Conservation (phyloP, 257 asterid species). For the Nicotiana benthamiana region DNA sequence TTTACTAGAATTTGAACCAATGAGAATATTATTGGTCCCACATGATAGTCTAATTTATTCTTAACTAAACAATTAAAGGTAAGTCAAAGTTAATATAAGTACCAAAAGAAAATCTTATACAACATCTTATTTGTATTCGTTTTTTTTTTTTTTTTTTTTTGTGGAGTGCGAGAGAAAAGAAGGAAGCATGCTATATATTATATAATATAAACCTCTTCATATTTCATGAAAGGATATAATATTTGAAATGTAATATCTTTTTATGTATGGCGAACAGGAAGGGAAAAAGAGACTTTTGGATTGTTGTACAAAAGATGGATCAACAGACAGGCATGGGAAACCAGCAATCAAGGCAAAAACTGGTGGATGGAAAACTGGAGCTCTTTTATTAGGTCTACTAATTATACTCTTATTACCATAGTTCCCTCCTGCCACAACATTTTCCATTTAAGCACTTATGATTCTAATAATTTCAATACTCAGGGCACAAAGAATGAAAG, state of each 20-base stretch:
- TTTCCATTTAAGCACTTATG: neutral
- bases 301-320: conserved; percentile 54
- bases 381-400: conserved; percentile 45
- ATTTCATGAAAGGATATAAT: neutral
- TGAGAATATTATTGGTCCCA: neutral
- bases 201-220: conserved; percentile 3
- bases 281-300: conserved; percentile 28
- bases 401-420: neutral
- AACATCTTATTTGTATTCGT: neutral
- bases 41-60: neutral
- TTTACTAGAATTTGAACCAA: neutral
- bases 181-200: neutral
- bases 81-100: neutral
- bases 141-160: neutral
- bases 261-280: conserved; percentile 37
- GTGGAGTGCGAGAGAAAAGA: neutral
- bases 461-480: neutral
- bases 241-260: neutral
- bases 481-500: neutral
- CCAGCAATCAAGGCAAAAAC: conserved; percentile 52
- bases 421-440: neutral
- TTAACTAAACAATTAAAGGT: neutral
- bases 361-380: conserved; percentile 83
- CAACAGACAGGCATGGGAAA: conserved; percentile 42
- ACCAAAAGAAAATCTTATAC: neutral